These are phyloP conservation scores for Penicillium fimorum DNA, from an alignment of 495 filamentous ascomycete species.

Conservation along the genomic window DNA sequence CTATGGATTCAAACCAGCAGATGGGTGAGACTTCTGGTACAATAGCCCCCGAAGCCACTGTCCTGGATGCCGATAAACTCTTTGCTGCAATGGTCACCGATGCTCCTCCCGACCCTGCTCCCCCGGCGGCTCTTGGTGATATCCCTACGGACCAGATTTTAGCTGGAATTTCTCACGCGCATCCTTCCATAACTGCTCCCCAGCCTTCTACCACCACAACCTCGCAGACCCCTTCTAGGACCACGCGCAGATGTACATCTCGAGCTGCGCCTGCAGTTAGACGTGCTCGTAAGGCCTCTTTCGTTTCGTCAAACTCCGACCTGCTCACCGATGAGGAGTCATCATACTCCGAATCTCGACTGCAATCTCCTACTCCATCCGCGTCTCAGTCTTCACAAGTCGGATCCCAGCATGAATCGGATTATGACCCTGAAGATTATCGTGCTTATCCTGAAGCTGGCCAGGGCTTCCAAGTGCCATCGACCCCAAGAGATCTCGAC, in stretches of 20 bases:
- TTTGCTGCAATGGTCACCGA: not conserved
- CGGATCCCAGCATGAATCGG: constrained; percentile 19
- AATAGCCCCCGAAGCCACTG: not conserved
- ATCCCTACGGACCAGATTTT: not conserved
- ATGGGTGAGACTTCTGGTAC: not conserved
- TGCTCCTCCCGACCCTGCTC: not conserved
- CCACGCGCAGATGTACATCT: not conserved
- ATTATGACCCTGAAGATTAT: constrained; percentile 46
- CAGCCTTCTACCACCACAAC: not conserved
- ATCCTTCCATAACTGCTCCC: not conserved
- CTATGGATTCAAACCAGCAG: not conserved
- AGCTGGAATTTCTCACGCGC: not conserved
- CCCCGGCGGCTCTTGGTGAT: not conserved
- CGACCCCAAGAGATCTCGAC: constrained; percentile 37
- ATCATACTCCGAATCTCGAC: not conserved
- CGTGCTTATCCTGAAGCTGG: constrained; percentile 67
- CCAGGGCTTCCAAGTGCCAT: constrained; percentile 44
- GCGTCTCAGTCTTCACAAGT: not conserved
- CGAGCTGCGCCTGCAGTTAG: not conserved
- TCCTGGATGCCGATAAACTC: not conserved
- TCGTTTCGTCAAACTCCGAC: constrained; percentile 2
- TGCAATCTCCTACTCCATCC: not conserved
- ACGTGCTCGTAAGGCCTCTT: constrained; percentile 2
- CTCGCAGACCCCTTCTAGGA: not conserved
- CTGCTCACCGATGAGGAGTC: constrained; percentile 4